phyloP scores from a whole-genome alignment of 495 filamentous ascomycete species.

The Penicillium odoratum region DNA sequence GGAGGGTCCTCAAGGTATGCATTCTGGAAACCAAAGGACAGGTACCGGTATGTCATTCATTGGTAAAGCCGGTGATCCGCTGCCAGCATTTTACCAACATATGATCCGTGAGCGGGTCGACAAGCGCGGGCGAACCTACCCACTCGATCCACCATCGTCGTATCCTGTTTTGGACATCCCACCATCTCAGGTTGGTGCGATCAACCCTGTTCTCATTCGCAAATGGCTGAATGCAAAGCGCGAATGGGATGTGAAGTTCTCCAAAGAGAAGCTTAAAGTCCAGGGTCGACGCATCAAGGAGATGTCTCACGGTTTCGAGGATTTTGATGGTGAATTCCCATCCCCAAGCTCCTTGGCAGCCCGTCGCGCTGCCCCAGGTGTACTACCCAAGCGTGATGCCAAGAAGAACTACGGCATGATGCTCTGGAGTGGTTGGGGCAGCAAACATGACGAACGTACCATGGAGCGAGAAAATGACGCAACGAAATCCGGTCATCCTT shows the following conservation, averaged over 20 bases:
- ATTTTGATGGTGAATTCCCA: slow-evolving; percentile 71
- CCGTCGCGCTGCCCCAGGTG: slow-evolving; percentile 54
- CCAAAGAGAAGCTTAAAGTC: slow-evolving; percentile 62
- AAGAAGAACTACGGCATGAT: slow-evolving; percentile 71
- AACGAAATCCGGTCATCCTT: slow-evolving; percentile 22
- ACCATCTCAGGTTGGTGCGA: slow-evolving; percentile 65
- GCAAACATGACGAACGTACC: slow-evolving; percentile 78
- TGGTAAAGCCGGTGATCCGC: slow-evolving; percentile 77
- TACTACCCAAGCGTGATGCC: slow-evolving; percentile 49
- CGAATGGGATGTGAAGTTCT: slow-evolving; percentile 70
- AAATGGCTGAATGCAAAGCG: slow-evolving; percentile 78
- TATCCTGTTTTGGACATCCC: slow-evolving; percentile 63
- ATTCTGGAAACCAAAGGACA: slow-evolving; percentile 20
- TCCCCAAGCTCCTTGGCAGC: slow-evolving; percentile 83
- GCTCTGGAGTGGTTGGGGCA: slow-evolving; percentile 83
- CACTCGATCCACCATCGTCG: slow-evolving; percentile 59
- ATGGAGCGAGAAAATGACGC: slow-evolving; percentile 51
- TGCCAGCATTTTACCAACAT: slow-evolving; percentile 74
- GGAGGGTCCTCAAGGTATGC: slow-evolving; percentile 20
- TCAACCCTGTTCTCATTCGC: slow-evolving; percentile 75
- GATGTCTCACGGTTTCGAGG: slow-evolving; percentile 65
- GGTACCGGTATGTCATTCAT: slow-evolving; percentile 44
- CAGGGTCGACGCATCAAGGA: slow-evolving; percentile 71
- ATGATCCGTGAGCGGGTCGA: slow-evolving; percentile 91
- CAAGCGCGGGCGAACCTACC: slow-evolving; percentile 68